Percentiles rank a stretch among this genome's conserved stretches.
Conservation (phyloP, 2,329 filamentous ascomycete genomes). For the Paraphoma sp. region DNA sequence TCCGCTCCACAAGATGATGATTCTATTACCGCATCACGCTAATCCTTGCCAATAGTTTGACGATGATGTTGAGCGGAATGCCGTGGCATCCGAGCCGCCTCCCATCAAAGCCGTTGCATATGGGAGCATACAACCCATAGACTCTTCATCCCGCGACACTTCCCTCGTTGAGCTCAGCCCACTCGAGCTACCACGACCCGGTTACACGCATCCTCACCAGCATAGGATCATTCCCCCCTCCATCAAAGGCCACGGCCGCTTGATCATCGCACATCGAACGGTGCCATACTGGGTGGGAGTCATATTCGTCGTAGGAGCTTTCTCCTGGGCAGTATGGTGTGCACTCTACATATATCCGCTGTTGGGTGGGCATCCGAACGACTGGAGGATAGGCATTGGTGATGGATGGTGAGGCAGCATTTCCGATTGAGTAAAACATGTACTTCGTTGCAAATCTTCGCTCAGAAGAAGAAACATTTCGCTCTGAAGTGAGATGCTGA, state of each 20-base stretch:
- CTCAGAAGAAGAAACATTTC: no score
- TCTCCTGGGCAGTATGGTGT: constrained; percentile 29
- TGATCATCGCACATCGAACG: constrained; percentile 23
- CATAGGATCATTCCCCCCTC: constrained; percentile 31
- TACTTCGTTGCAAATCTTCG: no score
- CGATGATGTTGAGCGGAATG: constrained; percentile 7
- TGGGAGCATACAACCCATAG: constrained; percentile 10
- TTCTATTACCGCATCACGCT: constrained; percentile 1
- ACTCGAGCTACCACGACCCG: constrained; percentile 7
- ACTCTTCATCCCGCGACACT: constrained; percentile 10
- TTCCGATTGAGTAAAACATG: no score
- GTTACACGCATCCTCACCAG: constrained; percentile 18
- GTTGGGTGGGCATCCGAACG: constrained; percentile 14
- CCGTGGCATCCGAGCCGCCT: constrained; percentile 4
- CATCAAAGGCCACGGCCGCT: constrained; percentile 28
- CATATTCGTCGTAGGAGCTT: constrained; percentile 18
- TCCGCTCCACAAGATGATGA: neutral
- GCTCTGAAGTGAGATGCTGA: no score
- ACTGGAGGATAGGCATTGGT: constrained; percentile 1
- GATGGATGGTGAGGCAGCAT: neutral
- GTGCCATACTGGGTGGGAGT: constrained; percentile 27
- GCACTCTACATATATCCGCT: constrained; percentile 21
- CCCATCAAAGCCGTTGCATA: constrained; percentile 17
- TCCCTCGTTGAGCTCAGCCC: constrained; percentile 20
- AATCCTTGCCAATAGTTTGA: constrained; percentile 3